Evolutionary conservation across 176 grass and related monocot species (phyloP).

Genomic region (Luzula sylvatica): DNA sequence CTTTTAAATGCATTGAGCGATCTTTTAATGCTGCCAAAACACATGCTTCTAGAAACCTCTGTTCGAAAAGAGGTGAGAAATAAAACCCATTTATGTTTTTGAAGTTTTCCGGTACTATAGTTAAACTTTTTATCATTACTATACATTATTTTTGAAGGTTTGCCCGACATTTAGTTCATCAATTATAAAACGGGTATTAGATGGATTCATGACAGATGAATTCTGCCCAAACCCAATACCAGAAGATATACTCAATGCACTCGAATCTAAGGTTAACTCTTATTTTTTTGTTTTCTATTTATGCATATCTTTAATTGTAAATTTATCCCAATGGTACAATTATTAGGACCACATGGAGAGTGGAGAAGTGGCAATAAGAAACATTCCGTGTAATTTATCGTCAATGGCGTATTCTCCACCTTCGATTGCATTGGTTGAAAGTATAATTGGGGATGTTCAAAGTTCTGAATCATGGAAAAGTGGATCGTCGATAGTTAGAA

Average conservation of each 20-base stretch:
- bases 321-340: slow-evolving; percentile 8
- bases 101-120: background rate
- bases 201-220: slow-evolving; percentile 76
- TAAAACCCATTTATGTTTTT: background rate
- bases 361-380: slow-evolving; percentile 30
- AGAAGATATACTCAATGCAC: slow-evolving; percentile 54
- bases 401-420: slow-evolving; percentile 48
- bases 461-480: slow-evolving; percentile 18
- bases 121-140: background rate
- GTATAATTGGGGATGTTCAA: slow-evolving; percentile 51
- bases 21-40: slow-evolving; percentile 95
- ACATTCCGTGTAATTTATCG: slow-evolving; percentile 43
- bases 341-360: slow-evolving; percentile 55
- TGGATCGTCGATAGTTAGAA: slow-evolving; percentile 54
- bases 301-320: slow-evolving; percentile 14
- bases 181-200: slow-evolving; percentile 65
- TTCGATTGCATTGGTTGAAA: slow-evolving; percentile 44
- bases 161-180: slow-evolving; percentile 79
- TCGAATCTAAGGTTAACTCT: slow-evolving; percentile 71
- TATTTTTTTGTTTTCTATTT: slow-evolving; percentile 16
- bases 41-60: slow-evolving; percentile 71
- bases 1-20: slow-evolving; percentile 93
- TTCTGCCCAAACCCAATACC: slow-evolving; percentile 82
- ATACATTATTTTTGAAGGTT: slow-evolving; percentile 43
- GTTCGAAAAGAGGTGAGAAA: slow-evolving; percentile 64